Base-by-base conservation (phyloP, 805 yeast genomes). In the Sugiyamaella marilandica region DNA sequence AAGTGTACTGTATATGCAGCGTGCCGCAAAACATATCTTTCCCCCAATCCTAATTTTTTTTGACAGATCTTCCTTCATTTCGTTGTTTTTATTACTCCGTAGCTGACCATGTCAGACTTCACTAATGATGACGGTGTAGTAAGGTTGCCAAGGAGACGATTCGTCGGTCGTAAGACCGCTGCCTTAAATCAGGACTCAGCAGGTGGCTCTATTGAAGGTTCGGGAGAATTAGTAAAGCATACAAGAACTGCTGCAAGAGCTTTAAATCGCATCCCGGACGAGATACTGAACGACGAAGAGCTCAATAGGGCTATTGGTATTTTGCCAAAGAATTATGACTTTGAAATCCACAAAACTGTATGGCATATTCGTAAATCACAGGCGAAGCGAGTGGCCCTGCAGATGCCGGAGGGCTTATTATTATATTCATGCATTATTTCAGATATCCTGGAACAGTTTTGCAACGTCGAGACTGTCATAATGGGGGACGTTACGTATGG, bases 401-500 rank as follows among this genome's bases (percentile, higher is more conserved):
- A 94, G 64, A 87, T 94, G 96, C 99, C 99, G 1, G 99, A 94
- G 69, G 99, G 99, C 1, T 70, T 94, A 31, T 72, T 94, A 47
- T 87, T 94, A 1, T 94, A 91, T 65, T 84, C 97, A 0, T 76
- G 95, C 55, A 79, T 94, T 36, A 81, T 94, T n/a, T 79, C 96
- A 2, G 99, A 94, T 69, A 92, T 94, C 21, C 66, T 94, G 34
- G 96, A 89, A 64, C 96, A 91, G 68, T 92, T 94, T 61, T 91
- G 97, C 66, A 33, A 39, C 10, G 89, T 85, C 50, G 96, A 91
- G 64, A 87, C 91, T 0, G 74, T 94, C 1, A 94, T 92, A 2
- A 94, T 94, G 99, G 99, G 99, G 1, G 99, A 94, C 68, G 99
- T 94, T 0, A 88, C 97, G 0, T 94, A 94, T 64, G 99, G 99